phyloP scores from a whole-genome alignment of 2,329 filamentous ascomycete genomes.

The Scolecobasidium constrictum region DNA sequence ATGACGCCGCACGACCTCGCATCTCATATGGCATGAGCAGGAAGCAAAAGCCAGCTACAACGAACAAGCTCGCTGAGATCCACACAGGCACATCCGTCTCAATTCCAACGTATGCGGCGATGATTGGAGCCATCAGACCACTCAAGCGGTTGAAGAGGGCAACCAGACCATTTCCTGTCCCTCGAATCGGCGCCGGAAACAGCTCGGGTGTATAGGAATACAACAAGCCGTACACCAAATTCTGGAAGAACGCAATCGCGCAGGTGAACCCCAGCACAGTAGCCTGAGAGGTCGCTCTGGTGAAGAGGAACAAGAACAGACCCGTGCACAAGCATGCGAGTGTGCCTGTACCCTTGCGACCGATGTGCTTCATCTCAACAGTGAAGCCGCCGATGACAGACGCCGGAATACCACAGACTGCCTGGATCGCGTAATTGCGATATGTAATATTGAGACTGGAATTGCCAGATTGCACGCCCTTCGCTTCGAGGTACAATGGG shows the following conservation, averaged over 20 bases:
- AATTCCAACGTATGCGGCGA: conserved; percentile 46
- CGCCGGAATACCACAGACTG: conserved; percentile 55
- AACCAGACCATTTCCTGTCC: conserved; percentile 63
- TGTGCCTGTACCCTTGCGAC: conserved; percentile 54
- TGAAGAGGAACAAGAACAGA: conserved; percentile 66
- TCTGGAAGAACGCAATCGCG: conserved; percentile 50
- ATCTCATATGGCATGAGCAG: not conserved
- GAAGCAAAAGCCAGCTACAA: conserved; percentile 12
- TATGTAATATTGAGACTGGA: conserved; percentile 47
- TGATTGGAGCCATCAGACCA: conserved; percentile 60
- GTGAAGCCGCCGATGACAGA: conserved; percentile 59
- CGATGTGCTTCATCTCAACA: conserved; percentile 41
- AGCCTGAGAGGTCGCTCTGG: conserved; percentile 48
- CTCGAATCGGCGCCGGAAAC: conserved; percentile 57
- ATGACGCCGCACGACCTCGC: too few species aligned
- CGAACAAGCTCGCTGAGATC: conserved; percentile 24
- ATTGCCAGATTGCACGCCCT: conserved; percentile 46
- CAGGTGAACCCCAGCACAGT: conserved; percentile 61
- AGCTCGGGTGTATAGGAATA: conserved; percentile 53
- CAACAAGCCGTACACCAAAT: conserved; percentile 58
- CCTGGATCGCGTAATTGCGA: conserved; percentile 63
- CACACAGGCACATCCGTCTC: conserved; percentile 26
- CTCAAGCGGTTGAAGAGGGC: conserved; percentile 62
- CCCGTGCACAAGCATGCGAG: conserved; percentile 57
- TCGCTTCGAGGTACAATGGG: conserved; percentile 48